Evolutionary conservation across 441 rosid species (phyloP).

Genomic region (Croton laevigatus): DNA sequence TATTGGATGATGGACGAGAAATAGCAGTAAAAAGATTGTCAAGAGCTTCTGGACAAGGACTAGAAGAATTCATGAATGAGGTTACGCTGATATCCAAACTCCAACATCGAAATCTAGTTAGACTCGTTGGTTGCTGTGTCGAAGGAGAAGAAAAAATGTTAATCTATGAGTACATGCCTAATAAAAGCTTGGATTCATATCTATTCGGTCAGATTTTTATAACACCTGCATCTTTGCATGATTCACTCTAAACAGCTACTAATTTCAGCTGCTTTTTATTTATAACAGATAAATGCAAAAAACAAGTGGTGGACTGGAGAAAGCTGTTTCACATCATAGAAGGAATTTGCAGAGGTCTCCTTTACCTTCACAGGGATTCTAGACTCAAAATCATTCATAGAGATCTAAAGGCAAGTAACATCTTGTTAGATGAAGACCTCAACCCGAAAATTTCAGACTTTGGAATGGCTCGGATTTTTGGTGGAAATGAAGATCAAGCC

Average conservation of each 20-base stretch:
- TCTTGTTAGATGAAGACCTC: slow-evolving; percentile 54
- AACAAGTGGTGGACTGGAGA: slow-evolving; percentile 40
- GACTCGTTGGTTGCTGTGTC: slow-evolving; percentile 46
- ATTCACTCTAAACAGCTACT: too few species aligned
- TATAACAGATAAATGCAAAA: slow-evolving; percentile 29
- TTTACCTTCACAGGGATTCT: slow-evolving; percentile 77
- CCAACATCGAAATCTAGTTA: slow-evolving; percentile 54
- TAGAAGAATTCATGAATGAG: slow-evolving; percentile 40
- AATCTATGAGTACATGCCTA: slow-evolving; percentile 49
- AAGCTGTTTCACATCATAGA: slow-evolving; percentile 43
- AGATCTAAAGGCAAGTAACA: slow-evolving; percentile 64
- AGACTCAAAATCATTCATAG: slow-evolving; percentile 65
- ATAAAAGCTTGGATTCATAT: slow-evolving; percentile 46
- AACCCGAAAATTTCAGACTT: slow-evolving; percentile 73
- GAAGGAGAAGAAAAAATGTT: slow-evolving; percentile 52
- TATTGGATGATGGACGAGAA: slow-evolving; percentile 25
- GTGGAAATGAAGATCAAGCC: slow-evolving; percentile 43
- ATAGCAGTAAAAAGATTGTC: slow-evolving; percentile 40
- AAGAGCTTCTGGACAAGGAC: slow-evolving; percentile 34
- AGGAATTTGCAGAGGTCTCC: slow-evolving; percentile 63
- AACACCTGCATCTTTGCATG: background rate
- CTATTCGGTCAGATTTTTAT: slow-evolving; percentile 25
- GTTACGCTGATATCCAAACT: slow-evolving; percentile 47
- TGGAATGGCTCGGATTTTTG: slow-evolving; percentile 57
- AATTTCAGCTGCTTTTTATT: background rate